These are phyloP conservation scores for Candolleomyces efflorescens DNA, from an alignment of 768 basidiomycete species.

Conservation along the genomic window DNA sequence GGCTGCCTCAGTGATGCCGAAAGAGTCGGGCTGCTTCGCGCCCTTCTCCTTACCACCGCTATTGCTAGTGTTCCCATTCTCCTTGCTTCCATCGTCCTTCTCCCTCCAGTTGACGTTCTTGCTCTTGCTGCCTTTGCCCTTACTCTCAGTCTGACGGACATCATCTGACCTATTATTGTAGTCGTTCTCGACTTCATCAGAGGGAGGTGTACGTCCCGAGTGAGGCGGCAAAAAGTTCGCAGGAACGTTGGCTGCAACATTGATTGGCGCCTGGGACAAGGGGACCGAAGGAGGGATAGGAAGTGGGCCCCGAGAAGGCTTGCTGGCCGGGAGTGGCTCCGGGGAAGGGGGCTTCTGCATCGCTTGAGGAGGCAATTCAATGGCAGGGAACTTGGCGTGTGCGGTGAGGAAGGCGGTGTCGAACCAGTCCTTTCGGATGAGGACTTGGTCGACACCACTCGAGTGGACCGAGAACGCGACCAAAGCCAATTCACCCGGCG, in stretches of 20 bases:
- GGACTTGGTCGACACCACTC: slow-evolving; percentile 83
- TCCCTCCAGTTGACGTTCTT: slow-evolving; percentile 65
- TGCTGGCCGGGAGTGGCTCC: slow-evolving; percentile 12
- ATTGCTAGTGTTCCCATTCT: slow-evolving; percentile 19
- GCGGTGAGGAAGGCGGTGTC: slow-evolving; percentile 59
- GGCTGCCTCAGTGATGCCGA: slow-evolving; percentile 45
- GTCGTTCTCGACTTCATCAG: slow-evolving; percentile 72
- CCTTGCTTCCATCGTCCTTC: slow-evolving; percentile 33
- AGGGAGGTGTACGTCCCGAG: slow-evolving; percentile 63
- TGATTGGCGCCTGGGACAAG: slow-evolving; percentile 21
- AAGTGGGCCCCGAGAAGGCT: slow-evolving; percentile 16
- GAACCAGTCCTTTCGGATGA: slow-evolving; percentile 84
- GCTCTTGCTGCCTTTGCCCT: slow-evolving; percentile 37
- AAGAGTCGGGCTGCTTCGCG: slow-evolving; percentile 27
- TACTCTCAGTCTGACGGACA: slow-evolving; percentile 43
- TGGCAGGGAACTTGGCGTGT: slow-evolving; percentile 58
- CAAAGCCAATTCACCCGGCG: slow-evolving; percentile 71
- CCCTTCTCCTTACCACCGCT: slow-evolving; percentile 26
- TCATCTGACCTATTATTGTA: slow-evolving; percentile 40
- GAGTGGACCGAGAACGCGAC: slow-evolving; percentile 89
- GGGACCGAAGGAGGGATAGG: slow-evolving; percentile 19
- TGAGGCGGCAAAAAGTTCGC: slow-evolving; percentile 26
- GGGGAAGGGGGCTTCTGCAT: slow-evolving; percentile 23
- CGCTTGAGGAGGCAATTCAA: slow-evolving; percentile 20
- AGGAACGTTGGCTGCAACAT: slow-evolving; percentile 15